Evolutionary conservation across 2,329 filamentous ascomycete genomes (phyloP).

Genomic region (Venturia oleaginea): DNA sequence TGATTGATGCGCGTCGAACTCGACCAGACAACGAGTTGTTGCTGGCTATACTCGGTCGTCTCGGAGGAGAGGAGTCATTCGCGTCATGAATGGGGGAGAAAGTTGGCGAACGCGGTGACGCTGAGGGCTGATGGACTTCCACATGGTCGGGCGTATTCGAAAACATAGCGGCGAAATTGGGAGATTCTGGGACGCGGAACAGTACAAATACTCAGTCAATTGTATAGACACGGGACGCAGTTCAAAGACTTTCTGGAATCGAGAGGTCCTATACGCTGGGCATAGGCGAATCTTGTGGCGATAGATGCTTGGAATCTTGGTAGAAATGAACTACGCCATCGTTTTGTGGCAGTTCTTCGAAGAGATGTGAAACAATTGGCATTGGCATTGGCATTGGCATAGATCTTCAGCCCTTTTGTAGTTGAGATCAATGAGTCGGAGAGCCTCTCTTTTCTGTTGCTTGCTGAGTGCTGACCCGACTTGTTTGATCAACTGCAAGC

Average conservation of each 20-base stretch:
- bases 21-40: background rate
- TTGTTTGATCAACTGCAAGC: background rate
- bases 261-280: background rate
- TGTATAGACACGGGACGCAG: background rate
- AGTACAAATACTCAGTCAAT: background rate
- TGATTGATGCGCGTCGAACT: conserved; percentile 29
- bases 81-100: background rate
- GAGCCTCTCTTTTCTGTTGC: background rate
- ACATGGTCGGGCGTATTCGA: background rate
- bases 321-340: background rate
- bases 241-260: background rate
- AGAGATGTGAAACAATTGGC: background rate
- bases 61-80: background rate
- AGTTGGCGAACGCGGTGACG: background rate
- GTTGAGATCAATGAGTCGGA: too few relatives aligned
- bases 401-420: background rate
- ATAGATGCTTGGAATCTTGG: background rate
- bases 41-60: background rate
- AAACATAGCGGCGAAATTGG: background rate
- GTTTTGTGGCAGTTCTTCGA: background rate
- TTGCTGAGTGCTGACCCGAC: background rate
- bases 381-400: background rate
- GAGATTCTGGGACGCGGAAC: background rate
- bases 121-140: background rate
- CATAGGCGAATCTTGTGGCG: background rate